Evolutionary conservation across 2,329 filamentous ascomycete species (phyloP), one percentile per base, ranked within the genome.

Genomic region (Trichophyton verrucosum): DNA sequence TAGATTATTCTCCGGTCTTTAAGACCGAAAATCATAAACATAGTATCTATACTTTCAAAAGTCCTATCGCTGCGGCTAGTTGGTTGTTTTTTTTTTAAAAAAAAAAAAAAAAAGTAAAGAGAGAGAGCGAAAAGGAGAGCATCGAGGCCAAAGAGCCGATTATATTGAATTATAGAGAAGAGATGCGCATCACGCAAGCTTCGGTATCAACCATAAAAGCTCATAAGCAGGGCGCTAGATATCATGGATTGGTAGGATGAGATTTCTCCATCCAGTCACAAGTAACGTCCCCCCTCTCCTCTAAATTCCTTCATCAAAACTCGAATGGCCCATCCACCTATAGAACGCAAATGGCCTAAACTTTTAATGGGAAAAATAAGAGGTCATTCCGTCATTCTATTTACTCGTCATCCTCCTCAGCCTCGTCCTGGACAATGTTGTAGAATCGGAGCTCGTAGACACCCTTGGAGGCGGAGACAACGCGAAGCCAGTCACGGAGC

Each of bases 391-490:
- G 51, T 55, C 55, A 20, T 42, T 44, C 55, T 7, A 20, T 86
- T 84, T 96, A 99, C 80, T 99, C 94, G 75, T 99, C 94, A 76
- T 99, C 94, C 75, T 99, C 94, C 70, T 97, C 94, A 71, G 84
- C 91, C 77, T 91, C 92, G 78, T 99, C 94, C 80, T 95, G 94
- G 74, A 96, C 92, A 76, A 99, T 91, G 85, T 99, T 99, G 91
- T 95, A 99, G 91, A 99, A 99, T 84, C 95, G 91, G 80, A 99
- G 88, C 85, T 96, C 91, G 84, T 99, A 99, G 69, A 96, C 91
- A 76, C 94, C 92, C 83, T 92, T 92, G 78, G 88, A 91, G 77
- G 92, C 97, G 71, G 91, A 95, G 75, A 99, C 94, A 72, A 99
- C 92, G 74, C 94, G 91, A 76, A 99, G 89, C 94, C 94, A 99